Percentiles rank a stretch among this genome's conserved stretches.
These are phyloP conservation scores for Pulveroboletus sp. DNA, from an alignment of 768 basidiomycete species.

Conservation along the genomic window DNA sequence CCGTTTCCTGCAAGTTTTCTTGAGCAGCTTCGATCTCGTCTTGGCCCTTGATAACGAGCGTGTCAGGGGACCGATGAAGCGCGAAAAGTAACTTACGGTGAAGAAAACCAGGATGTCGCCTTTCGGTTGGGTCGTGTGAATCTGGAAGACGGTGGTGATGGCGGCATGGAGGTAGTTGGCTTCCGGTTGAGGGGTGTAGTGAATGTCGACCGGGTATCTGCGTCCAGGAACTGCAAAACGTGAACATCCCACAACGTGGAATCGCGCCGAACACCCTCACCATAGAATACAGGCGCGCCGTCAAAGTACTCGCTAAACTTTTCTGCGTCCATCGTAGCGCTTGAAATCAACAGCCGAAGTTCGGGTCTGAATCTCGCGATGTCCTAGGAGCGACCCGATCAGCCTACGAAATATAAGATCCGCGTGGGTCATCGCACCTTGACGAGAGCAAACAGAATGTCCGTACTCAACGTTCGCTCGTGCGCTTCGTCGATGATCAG, in stretches of 20 bases:
- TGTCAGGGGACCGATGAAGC: background rate
- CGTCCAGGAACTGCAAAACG: slow-evolving; percentile 79
- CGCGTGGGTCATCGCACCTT: slow-evolving; percentile 64
- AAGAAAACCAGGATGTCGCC: slow-evolving; percentile 98
- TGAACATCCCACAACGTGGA: slow-evolving; percentile 4
- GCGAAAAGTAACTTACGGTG: slow-evolving; percentile 53
- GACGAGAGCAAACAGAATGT: slow-evolving; percentile 96
- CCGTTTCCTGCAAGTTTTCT: slow-evolving; percentile 94
- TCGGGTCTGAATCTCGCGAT: slow-evolving; percentile 96
- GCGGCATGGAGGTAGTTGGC: slow-evolving; percentile 98
- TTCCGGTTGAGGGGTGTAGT: slow-evolving; percentile 98
- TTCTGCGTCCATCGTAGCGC: slow-evolving; percentile 95
- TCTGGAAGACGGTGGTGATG: slow-evolving; percentile 98
- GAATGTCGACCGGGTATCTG: slow-evolving; percentile 95
- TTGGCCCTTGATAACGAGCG: slow-evolving; percentile 59
- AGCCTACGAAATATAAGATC: slow-evolving; percentile 18
- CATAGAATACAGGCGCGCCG: slow-evolving; percentile 89
- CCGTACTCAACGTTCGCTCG: slow-evolving; percentile 95
- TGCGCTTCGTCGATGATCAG: slow-evolving; percentile 99
- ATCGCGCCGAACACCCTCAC: slow-evolving; percentile 39
- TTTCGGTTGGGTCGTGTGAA: slow-evolving; percentile 96
- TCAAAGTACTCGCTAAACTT: slow-evolving; percentile 99
- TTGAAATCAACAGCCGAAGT: slow-evolving; percentile 87
- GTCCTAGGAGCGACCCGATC: slow-evolving; percentile 52
- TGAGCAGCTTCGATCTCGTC: slow-evolving; percentile 98